Percentiles rank a stretch among this genome's conserved stretches.
These are phyloP conservation scores for Akebia trifoliata DNA, from an alignment of 164 flowering plant species.

Conservation along the genomic window DNA sequence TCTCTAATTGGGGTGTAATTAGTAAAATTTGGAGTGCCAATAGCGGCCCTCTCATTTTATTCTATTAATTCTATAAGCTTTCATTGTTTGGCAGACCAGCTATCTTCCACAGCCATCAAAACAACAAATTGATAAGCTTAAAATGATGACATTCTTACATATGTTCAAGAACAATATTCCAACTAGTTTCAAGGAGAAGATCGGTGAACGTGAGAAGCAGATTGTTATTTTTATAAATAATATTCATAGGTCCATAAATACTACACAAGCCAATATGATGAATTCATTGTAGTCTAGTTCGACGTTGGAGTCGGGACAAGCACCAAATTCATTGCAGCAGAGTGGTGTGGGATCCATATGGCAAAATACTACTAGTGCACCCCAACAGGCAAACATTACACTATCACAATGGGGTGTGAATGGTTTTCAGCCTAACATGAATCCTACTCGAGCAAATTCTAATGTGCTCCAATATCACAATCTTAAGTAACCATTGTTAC, in stretches of 20 bases:
- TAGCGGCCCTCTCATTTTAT: too few species aligned
- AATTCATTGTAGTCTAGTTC: too few species aligned
- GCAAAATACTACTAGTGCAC: too few species aligned
- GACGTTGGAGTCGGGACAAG: too few species aligned
- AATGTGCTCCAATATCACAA: constrained; percentile 54
- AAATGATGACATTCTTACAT: constrained; percentile 41
- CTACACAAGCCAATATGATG: too few species aligned
- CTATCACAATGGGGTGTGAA: constrained; percentile 50
- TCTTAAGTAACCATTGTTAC: constrained; percentile 46
- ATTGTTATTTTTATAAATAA: constrained; percentile 43
- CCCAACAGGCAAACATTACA: constrained; percentile 41
- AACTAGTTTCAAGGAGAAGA: constrained; percentile 49
- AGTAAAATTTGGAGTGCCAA: too few species aligned
- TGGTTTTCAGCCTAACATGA: constrained; percentile 47
- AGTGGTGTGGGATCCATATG: too few species aligned
- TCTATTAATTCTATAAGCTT: neutral
- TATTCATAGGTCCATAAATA: constrained; percentile 48
- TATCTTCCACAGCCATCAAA: constrained; percentile 54
- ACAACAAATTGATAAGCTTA: constrained; percentile 60
- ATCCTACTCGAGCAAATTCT: constrained; percentile 40
- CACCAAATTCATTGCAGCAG: too few species aligned
- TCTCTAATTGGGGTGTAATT: too few species aligned
- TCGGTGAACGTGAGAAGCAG: constrained; percentile 57
- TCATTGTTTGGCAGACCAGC: constrained; percentile 46
- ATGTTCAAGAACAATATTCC: constrained; percentile 39